Evolutionary conservation across 306 rosid genomes (phyloP), one percentile per base, ranked within the genome.

Genomic region (Potentilla sterilis): DNA sequence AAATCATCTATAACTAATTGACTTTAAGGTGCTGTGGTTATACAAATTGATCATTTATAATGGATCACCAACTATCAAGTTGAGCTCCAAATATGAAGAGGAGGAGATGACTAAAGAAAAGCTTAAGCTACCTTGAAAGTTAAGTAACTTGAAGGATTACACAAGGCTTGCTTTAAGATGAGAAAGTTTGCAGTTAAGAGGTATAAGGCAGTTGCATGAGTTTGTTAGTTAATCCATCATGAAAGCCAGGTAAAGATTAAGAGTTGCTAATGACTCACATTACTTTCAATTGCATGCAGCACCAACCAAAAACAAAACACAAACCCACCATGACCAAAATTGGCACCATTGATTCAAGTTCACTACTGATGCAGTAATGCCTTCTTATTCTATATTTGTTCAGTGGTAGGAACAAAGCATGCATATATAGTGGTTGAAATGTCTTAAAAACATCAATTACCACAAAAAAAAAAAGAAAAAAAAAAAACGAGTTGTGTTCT

Each of bases 91-190:
- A 24, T 7, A 28, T 3, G 44, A 10, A 58, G 62, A 52, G 58
- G 22, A 18, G 58, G 18, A 37, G 32, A 28, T 28, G 28, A 28
- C 28, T 28, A 28, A 28, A 28, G 28, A 28, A 58, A 37, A 63
- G 46, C 2, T 38, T 19, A 19, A 18, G 69, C 47, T 14, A 65
- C 16, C 84, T 75, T 80, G 67, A 52, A 69, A 75, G 3, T 34
- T 21, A 80, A 70, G 79, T 52, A 58, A 52, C 68, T 38, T 43
- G 70, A 44, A 70, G 73, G 13, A n/a, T 76, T 38, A 35, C 47
- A 59, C 57, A 19, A 18, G 59, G 49, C 47, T 80, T 80, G 83
- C 80, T 52, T 75, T 42, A 48, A 48, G 66, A 70, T 75, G 68
- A 42, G 59, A 70, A 75, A 70, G 65, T 11, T 55, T 65, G 4